A percentile compares a stretch with the other conserved stretches of the same genome.
phyloP scores from a whole-genome alignment of 306 rosid genomes.

The Cucumis sativus region Cucumber_9930_V3 NC_026659.2:24336501-24337000 shows the following conservation, averaged over 20 bases:
- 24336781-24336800: slow-evolving; percentile 90
- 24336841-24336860: background rate
- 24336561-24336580: slow-evolving; percentile 65
- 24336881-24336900: background rate
- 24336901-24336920: background rate
- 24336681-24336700: background rate
- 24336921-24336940: background rate
- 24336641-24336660: slow-evolving; percentile 58
- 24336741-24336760: slow-evolving; percentile 73
- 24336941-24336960: background rate
- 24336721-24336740: slow-evolving; percentile 2
- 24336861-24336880: background rate
- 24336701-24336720: background rate
- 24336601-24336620: slow-evolving; percentile 41
- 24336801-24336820: slow-evolving; percentile 56
- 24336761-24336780: slow-evolving; percentile 47
- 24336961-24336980: background rate
- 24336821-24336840: slow-evolving; percentile 64
- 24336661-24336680: background rate
- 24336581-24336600: slow-evolving; percentile 56
- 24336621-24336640: slow-evolving; percentile 55
- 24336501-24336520: slow-evolving; percentile 38
- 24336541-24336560: slow-evolving; percentile 43
- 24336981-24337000: background rate
- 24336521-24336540: slow-evolving; percentile 33